phyloP scores from a whole-genome alignment of 2,329 filamentous ascomycete genomes.

The Bipolaris zeicola region DNA sequence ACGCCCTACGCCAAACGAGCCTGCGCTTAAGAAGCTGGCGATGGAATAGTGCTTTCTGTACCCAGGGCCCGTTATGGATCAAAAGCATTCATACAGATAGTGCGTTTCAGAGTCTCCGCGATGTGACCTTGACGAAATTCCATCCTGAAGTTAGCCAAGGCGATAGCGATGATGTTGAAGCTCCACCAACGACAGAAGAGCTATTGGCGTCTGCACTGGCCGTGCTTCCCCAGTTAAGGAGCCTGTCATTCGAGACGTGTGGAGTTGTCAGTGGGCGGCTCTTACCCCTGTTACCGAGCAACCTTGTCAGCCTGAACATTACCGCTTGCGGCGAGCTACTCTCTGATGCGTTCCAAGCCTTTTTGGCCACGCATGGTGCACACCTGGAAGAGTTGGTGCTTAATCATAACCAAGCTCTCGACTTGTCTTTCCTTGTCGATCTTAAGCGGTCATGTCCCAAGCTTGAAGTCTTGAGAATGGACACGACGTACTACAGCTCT shows the following conservation, averaged over 20 bases:
- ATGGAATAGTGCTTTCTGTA: constrained; percentile 61
- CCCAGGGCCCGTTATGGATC: constrained; percentile 41
- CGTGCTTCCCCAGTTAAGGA: constrained; percentile 67
- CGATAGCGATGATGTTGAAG: constrained; percentile 19
- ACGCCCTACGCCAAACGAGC: constrained; percentile 61
- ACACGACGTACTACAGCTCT: constrained; percentile 77
- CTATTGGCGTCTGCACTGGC: constrained; percentile 57
- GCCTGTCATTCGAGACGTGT: constrained; percentile 76
- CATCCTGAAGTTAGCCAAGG: constrained; percentile 27
- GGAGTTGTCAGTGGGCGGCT: constrained; percentile 71
- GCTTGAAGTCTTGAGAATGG: constrained; percentile 74
- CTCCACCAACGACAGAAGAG: constrained; percentile 48
- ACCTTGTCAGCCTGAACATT: constrained; percentile 71
- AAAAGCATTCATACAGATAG: constrained; percentile 54
- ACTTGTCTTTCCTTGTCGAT: constrained; percentile 72
- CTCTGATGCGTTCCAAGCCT: constrained; percentile 68
- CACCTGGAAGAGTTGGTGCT: constrained; percentile 71
- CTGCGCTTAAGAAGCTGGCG: constrained; percentile 58
- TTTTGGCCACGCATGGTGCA: constrained; percentile 69
- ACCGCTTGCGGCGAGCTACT: constrained; percentile 79
- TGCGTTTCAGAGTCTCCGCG: constrained; percentile 46
- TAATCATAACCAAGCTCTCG: constrained; percentile 79
- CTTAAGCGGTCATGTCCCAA: constrained; percentile 71
- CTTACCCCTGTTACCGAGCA: constrained; percentile 70
- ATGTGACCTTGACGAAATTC: constrained; percentile 46